Evolutionary conservation across 1,284 basidiomycete species (phyloP).

Genomic region (Neolentinus lepideus): DNA sequence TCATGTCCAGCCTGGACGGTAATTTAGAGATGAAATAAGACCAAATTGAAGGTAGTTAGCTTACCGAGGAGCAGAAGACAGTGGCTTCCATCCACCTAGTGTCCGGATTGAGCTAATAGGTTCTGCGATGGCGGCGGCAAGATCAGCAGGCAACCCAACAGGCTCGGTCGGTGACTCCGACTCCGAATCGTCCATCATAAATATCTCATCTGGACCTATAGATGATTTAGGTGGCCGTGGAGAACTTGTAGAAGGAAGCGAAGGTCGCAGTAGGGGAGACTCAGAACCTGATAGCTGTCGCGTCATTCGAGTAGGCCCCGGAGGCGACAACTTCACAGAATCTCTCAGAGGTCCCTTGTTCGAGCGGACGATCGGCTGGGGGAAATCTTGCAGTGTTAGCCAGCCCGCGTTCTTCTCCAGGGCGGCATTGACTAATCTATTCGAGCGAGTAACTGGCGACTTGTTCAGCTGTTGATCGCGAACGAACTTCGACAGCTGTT

Average conservation of each 20-base stretch:
- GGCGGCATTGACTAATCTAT: conserved; percentile 46
- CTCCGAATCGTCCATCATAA: conserved; percentile 53
- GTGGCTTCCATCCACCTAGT: not conserved
- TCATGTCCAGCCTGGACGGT: conserved; percentile 64
- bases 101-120: not conserved
- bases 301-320: conserved; percentile 20
- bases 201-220: conserved; percentile 39
- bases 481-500: conserved; percentile 60
- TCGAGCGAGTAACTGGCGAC: conserved; percentile 59
- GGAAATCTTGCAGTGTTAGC: conserved; percentile 79
- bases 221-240: conserved; percentile 9
- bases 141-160: conserved; percentile 6
- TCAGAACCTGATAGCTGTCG: conserved; percentile 12
- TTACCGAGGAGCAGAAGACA: conserved; percentile 1
- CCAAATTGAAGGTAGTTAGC: not conserved
- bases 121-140: not conserved
- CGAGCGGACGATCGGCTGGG: conserved; percentile 50
- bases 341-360: conserved; percentile 25
- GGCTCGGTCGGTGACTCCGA: conserved; percentile 18
- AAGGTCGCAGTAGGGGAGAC: conserved; percentile 25
- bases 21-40: not conserved
- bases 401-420: conserved; percentile 69
- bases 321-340: conserved; percentile 42
- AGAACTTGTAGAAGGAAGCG: conserved; percentile 20
- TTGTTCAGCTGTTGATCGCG: conserved; percentile 60